Evolutionary conservation across 805 yeast species (phyloP), one percentile per base, ranked within the genome.

Genomic region (Zygotorulaspora florentina): DNA sequence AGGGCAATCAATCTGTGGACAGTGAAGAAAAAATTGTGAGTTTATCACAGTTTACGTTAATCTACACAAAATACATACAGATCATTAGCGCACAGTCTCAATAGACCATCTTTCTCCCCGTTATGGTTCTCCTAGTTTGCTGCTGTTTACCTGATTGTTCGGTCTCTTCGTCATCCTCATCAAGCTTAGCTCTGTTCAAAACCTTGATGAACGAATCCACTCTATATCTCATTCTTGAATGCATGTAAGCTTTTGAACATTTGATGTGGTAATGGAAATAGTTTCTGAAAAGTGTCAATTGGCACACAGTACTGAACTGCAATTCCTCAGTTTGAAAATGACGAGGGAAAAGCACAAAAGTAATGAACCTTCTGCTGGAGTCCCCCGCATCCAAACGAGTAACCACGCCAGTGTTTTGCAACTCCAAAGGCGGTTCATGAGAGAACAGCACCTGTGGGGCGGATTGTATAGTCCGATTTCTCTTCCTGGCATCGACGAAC

Each of bases 211-310:
- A 93, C 59, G 95, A 93, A 56, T 85, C 83, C 18, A 93, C 98
- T 61, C 99, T 80, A 69, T 75, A 87, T 68, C 99, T 81, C 99
- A 93, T 93, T 75, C 99, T 83, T 42, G 96, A 88, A 69, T 93
- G 99, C 83, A 93, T 82, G 70, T 87, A 93, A 29, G 99, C 98
- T 75, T 93, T 93, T 50, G 96, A 89, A 68, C 97, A 91, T 71
- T 93, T 93, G 73, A 93, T 93, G 65, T 93, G 99, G 69, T 91
- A 93, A 68, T 93, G 99, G 84, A 93, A 93, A 71, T 91, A 93
- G 62, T 90, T 95, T 69, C 99, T 79, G 72, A 93, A 93, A 47
- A 87, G 74, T 62, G 88, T 89, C 61, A 93, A 85, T 66, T 90
- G 97, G 30, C 95, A 83, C 52, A 93, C 87, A 8, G 67, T 58